Conservation (phyloP, 2,329 filamentous ascomycete species). For the Exophiala aquamarina region DNA sequence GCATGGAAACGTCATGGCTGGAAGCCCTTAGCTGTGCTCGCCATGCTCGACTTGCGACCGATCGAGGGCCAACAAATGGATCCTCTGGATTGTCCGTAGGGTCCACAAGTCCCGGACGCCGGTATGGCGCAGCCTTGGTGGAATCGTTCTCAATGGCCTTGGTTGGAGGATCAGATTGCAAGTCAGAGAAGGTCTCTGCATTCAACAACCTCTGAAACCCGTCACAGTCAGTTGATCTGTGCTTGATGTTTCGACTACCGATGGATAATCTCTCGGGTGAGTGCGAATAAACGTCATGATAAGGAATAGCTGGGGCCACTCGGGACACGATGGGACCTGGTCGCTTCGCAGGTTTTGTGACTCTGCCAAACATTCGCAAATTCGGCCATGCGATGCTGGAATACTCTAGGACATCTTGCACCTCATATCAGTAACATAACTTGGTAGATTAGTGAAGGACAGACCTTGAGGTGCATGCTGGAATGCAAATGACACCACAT, state of each 20-base stretch:
- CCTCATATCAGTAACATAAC: slow-evolving; percentile 2
- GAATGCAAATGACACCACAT: slow-evolving; percentile 76
- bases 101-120: slow-evolving; percentile 24
- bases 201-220: slow-evolving; percentile 16
- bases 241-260: slow-evolving; percentile 18
- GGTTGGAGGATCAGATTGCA: slow-evolving; percentile 28
- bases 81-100: slow-evolving; percentile 32
- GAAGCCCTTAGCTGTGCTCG: slow-evolving; percentile 30
- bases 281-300: slow-evolving; percentile 59
- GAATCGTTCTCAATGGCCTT: slow-evolving; percentile 28
- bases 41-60: slow-evolving; percentile 29
- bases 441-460: slow-evolving; percentile 26
- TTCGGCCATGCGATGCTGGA: slow-evolving; percentile 81
- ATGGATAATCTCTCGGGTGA: slow-evolving; percentile 53
- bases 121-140: slow-evolving; percentile 30
- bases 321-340: slow-evolving; percentile 34
- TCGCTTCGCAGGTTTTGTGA: slow-evolving; percentile 35
- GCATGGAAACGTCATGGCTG: slow-evolving; percentile 50
- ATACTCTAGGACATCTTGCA: slow-evolving; percentile 67
- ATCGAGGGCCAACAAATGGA: slow-evolving; percentile 43
- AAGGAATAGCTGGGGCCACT: slow-evolving; percentile 7
- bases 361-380: slow-evolving; percentile 60
- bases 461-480: slow-evolving; percentile 78
- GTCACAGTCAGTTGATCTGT: slow-evolving; percentile 1
- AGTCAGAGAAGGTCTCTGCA: slow-evolving; percentile 9